Evolutionary conservation across 345 rosid species (phyloP).

Genomic region (Lagerstroemia speciosa): DNA sequence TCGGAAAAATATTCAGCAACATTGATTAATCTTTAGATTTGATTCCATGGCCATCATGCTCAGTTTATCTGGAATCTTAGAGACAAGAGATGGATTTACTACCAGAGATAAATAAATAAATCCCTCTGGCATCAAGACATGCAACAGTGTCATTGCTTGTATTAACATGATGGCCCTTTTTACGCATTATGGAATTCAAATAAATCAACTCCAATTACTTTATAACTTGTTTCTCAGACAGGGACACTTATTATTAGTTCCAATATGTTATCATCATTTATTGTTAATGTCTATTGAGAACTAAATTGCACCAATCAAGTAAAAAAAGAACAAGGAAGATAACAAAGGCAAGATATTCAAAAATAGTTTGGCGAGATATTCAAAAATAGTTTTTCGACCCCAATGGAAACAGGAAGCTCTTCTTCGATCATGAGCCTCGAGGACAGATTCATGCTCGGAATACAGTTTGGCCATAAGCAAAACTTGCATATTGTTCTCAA

Average conservation of each 20-base stretch:
- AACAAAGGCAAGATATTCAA: no score
- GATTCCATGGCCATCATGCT: background rate
- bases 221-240: background rate
- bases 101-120: background rate
- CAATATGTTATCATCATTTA: background rate
- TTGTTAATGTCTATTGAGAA: background rate
- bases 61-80: background rate
- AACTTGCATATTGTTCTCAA: background rate
- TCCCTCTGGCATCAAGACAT: background rate
- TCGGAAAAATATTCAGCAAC: background rate
- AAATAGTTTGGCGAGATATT: no score
- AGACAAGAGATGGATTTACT: background rate
- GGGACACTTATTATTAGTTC: background rate
- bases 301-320: background rate
- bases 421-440: background rate
- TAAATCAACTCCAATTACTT: background rate
- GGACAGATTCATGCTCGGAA: background rate
- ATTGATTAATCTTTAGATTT: background rate
- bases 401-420: background rate
- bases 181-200: background rate
- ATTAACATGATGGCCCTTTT: background rate
- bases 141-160: background rate
- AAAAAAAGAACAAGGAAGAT: background rate
- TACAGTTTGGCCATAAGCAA: background rate
- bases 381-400: no score